Evolutionary conservation across 202 grass and related monocot genomes (phyloP), one percentile per base, ranked within the genome.

Genomic region (Schoenoplectus tabernaemontani): DNA sequence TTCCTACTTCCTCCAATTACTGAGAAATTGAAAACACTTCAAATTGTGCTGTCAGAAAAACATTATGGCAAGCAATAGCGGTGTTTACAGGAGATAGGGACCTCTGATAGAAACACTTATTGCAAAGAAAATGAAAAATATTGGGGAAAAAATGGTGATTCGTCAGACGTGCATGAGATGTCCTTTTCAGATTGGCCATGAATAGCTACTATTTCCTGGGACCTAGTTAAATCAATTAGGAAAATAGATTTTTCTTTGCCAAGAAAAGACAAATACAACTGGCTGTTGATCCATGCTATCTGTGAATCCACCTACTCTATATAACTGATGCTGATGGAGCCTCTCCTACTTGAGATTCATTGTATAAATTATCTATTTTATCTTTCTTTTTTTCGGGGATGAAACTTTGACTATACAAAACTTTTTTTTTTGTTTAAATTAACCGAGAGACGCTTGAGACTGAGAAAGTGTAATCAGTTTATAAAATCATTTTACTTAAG

Each of bases 221-320:
- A 48, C 13, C 5, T n/a, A 36, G 38, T 60, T 78, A 59, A 60
- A 57, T 60, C 1, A 41, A 78, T 36, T 41, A 15, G 51, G 33
- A 51, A 57, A 10, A 7, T 50, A 64, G 22, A 80, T 48, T 50
- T 50, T 80, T 80, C 23, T 80, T 54, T 64, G 58, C 0, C 0
- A 33, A 32, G 57, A 63, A 47, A 64, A 33, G 59, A 80, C 59
- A 56, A 56, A 56, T 56, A 63, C 77, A 65, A 80, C 77, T 74
- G 70, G 70, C 46, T 60, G 7, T 19, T 80, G 59, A 62, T 80
- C 4, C 77, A 64, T 80, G 23, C 77, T 62, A 80, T 80, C 57
- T 61, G 57, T 80, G 58, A 64, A 78, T 63, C 77, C 33, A 80
- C 59, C 57, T 19, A 64, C 54, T 80, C 39, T 80, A 51, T 4